Evolutionary conservation across 1,284 basidiomycete species (phyloP), one percentile per base, ranked within the genome.

Genomic region (Moniliophthora roreri): DNA sequence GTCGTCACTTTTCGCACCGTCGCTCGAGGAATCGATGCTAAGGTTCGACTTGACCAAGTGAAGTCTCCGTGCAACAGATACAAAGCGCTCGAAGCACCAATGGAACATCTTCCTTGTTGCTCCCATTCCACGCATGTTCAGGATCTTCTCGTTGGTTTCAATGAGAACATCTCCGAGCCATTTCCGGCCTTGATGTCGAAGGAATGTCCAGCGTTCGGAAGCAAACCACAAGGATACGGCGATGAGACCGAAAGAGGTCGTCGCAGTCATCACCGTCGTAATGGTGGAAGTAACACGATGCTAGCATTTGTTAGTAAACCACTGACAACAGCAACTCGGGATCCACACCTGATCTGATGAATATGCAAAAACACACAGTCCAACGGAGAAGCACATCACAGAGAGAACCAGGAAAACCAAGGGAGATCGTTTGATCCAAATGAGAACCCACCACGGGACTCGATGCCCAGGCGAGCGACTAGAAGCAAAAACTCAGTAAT

Each of bases 191-290:
- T 81, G 78, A 62, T 90, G 85, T 4, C 80, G 78, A 26, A 77
- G 73, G 64, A 85, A 91, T 50, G 84, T 79, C 79, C 81, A 87
- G 20, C 87, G 80, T 66, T 91, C 88, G 5, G 82, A 86, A 5
- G 81, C 81, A 64, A 91, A 89, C 89, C 89, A 91, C 1, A 81
- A 72, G 1, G 87, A 89, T 8, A 91, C 87, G 7, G 87, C 87
- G 16, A 78, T 72, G 16, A 91, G 79, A 48, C 89, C 89, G 59
- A 89, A 85, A 20, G 85, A 87, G 21, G 87, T 89, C 61, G 87
- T 82, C 13, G 77, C 78, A 15, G 87, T 90, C 60, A 90, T 81
- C 28, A 88, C 80, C 4, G 88, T 86, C 2, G 89, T 89, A 50
- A 89, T 74, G 0, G 79, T 82, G n/a, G 80, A 84, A 1, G 86